Evolutionary conservation across 108 stramenopile species (phyloP).

Genomic region (Nannochloropsis gaditana): DNA sequence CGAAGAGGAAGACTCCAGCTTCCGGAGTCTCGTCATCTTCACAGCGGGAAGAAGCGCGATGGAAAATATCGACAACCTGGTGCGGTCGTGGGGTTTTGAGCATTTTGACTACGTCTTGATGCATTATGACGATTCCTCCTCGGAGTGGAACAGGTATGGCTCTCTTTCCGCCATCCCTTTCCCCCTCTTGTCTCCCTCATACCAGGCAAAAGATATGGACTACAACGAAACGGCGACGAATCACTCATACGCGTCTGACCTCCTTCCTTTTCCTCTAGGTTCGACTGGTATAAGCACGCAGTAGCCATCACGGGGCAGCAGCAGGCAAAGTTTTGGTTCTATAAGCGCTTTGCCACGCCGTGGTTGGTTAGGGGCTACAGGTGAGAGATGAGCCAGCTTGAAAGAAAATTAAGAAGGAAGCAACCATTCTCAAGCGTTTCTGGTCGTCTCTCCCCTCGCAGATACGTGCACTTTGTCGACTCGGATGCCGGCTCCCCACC

Average conservation of each 20-base stretch:
- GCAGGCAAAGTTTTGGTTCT: slow-evolving; percentile 8
- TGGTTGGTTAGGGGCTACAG: not conserved
- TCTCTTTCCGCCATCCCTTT: not conserved
- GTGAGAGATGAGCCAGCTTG: not conserved
- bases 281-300: not conserved
- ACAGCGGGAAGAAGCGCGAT: slow-evolving; percentile 16
- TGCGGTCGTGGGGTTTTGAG: not conserved
- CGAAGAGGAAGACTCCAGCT: not conserved
- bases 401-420: not conserved
- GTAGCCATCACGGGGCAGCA: not conserved
- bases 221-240: not conserved
- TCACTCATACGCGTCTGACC: not conserved
- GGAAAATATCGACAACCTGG: not conserved
- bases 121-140: not conserved
- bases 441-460: not conserved
- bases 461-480: slow-evolving; percentile 9
- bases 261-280: not conserved
- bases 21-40: not conserved
- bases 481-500: slow-evolving; percentile 2
- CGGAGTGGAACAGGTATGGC: not conserved
- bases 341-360: slow-evolving; percentile 3
- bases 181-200: not conserved
- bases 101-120: not conserved
- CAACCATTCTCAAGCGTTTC: not conserved
- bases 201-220: not conserved